Percentiles rank a stretch among this genome's conserved stretches.
Evolutionary conservation across 1,284 basidiomycete genomes (phyloP).

Genomic region (Agaricales sp.): DNA sequence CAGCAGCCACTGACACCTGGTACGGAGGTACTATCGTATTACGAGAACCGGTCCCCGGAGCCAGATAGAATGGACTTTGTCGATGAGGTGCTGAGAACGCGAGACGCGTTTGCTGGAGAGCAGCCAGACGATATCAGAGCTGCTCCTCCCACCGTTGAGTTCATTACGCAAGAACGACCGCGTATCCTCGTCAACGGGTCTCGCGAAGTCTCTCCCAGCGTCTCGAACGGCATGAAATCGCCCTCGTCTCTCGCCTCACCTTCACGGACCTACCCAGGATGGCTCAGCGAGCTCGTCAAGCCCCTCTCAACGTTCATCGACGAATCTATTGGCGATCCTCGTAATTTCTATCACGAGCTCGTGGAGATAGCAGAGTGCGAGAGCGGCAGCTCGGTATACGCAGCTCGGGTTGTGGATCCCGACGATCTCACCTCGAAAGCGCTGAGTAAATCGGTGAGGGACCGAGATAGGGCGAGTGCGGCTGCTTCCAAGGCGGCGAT

Average conservation of each 20-base stretch:
- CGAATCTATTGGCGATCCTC: not conserved
- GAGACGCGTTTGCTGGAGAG: not conserved
- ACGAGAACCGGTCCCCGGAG: not conserved
- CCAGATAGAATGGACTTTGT: conserved; percentile 1
- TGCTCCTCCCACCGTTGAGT: not conserved
- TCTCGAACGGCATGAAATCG: not conserved
- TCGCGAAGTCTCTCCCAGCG: too few relatives aligned
- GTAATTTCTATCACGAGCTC: not conserved
- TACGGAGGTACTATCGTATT: not conserved
- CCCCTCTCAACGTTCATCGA: not conserved
- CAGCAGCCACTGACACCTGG: not conserved
- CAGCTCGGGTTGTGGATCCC: not conserved
- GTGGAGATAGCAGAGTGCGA: conserved; percentile 2
- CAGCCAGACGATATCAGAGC: not conserved
- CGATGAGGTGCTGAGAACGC: not conserved
- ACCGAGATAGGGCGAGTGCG: not conserved
- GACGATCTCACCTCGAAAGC: not conserved
- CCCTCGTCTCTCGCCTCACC: not conserved
- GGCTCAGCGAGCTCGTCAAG: not conserved
- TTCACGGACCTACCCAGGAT: not conserved
- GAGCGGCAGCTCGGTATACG: not conserved
- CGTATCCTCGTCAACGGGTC: not conserved
- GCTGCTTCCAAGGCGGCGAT: not conserved
- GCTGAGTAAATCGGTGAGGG: not conserved
- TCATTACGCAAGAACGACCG: not conserved